phyloP scores from a whole-genome alignment of 1,284 basidiomycete species.

The Ustilago tritici region DNA sequence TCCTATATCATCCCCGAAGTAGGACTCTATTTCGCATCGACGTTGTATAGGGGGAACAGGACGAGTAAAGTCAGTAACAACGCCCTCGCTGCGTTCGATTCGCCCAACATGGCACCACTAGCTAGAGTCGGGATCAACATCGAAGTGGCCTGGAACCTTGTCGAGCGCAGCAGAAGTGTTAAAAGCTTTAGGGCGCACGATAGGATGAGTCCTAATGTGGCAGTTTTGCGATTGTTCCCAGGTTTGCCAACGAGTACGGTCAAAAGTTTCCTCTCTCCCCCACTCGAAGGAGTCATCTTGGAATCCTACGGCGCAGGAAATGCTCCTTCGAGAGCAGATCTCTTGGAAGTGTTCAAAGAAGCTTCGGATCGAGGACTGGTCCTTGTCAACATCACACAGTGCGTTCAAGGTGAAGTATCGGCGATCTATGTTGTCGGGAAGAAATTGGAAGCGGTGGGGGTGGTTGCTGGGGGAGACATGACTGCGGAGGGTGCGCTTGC shows the following conservation, averaged over 20 bases:
- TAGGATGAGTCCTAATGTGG: conserved; percentile 58
- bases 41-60: conserved; percentile 85
- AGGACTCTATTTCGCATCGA: conserved; percentile 88
- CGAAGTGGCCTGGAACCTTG: conserved; percentile 62
- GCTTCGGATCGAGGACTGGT: conserved; percentile 85
- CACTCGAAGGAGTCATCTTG: conserved; percentile 75
- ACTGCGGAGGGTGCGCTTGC: conserved; percentile 92
- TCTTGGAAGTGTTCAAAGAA: conserved; percentile 76
- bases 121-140: conserved; percentile 90
- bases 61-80: conserved; percentile 82
- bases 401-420: conserved; percentile 74
- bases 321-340: conserved; percentile 70
- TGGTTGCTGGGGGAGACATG: conserved; percentile 77
- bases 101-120: conserved; percentile 85
- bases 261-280: conserved; percentile 59
- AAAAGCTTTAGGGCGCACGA: conserved; percentile 84
- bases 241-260: conserved; percentile 74
- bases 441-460: conserved; percentile 73
- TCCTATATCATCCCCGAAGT: conserved; percentile 86
- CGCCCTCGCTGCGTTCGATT: conserved; percentile 86
- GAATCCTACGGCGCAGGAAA: conserved; percentile 89
- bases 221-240: conserved; percentile 79
- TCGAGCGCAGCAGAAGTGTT: conserved; percentile 79
- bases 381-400: conserved; percentile 91
- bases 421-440: conserved; percentile 81